A percentile compares a stretch with the other conserved stretches of the same genome.
phyloP scores from a whole-genome alignment of 768 basidiomycete genomes.

The Pleurotus salmoneostramineus region DNA sequence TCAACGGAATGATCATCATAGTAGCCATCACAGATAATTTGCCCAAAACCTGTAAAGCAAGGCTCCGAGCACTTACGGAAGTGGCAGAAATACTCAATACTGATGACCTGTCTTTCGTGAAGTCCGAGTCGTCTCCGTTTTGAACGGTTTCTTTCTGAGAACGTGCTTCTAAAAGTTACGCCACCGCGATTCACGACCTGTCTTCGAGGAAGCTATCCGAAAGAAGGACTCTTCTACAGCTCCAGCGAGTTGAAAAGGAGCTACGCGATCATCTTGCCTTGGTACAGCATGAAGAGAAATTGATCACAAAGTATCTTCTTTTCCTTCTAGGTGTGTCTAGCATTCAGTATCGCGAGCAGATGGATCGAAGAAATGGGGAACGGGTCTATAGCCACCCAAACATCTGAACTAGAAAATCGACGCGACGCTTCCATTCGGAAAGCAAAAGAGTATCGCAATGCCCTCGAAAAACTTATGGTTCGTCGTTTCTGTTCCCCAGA shows the following conservation, averaged over 20 bases:
- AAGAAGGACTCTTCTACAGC: slow-evolving; percentile 26
- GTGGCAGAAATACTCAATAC: slow-evolving; percentile 27
- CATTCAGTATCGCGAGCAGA: slow-evolving; percentile 16
- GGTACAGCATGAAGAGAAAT: slow-evolving; percentile 27
- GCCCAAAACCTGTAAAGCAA: slow-evolving; percentile 15
- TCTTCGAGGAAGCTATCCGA: slow-evolving; percentile 25
- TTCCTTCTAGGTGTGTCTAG: neutral
- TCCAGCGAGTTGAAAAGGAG: slow-evolving; percentile 31
- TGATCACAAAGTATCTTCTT: slow-evolving; percentile 32
- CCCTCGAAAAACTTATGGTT: slow-evolving; percentile 31
- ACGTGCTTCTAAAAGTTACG: slow-evolving; percentile 24
- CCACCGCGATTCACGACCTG: slow-evolving; percentile 29
- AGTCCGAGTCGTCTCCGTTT: slow-evolving; percentile 14
- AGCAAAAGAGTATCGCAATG: slow-evolving; percentile 43
- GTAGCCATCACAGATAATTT: neutral
- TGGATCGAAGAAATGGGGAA: slow-evolving; percentile 28
- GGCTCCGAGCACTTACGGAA: slow-evolving; percentile 20
- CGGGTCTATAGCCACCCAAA: slow-evolving; percentile 21
- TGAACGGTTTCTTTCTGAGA: no score
- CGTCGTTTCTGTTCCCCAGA: neutral
- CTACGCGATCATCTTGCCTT: slow-evolving; percentile 28
- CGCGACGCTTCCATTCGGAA: slow-evolving; percentile 39
- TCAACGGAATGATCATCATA: no score
- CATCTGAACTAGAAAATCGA: slow-evolving; percentile 28
- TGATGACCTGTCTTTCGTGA: slow-evolving; percentile 30